Percentiles rank a stretch among this genome's conserved stretches.
Evolutionary conservation across 371 early-diverging fungal species (phyloP).

Genomic region (Syncephalastrum racemosum): DNA sequence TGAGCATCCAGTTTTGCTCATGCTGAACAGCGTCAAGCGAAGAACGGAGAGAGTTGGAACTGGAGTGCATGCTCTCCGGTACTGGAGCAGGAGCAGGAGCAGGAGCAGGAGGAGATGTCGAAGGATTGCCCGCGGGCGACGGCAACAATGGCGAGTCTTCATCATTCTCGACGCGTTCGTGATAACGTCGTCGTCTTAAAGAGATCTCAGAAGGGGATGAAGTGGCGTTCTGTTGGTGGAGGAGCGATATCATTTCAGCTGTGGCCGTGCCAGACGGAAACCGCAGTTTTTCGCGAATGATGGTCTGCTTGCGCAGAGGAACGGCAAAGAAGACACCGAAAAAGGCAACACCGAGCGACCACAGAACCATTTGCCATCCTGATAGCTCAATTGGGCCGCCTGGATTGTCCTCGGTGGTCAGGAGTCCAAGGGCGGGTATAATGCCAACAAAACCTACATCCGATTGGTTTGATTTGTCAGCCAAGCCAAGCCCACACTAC

Average conservation of each 20-base stretch:
- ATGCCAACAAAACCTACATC: slow-evolving; percentile 72
- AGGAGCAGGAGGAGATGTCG: not conserved
- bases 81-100: slow-evolving; percentile 4
- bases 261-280: slow-evolving; percentile 90
- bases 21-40: not conserved
- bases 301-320: slow-evolving; percentile 77
- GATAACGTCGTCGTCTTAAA: not conserved
- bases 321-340: slow-evolving; percentile 92
- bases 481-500: not conserved
- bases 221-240: slow-evolving; percentile 51
- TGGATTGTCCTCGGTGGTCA: slow-evolving; percentile 55
- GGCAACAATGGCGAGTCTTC: slow-evolving; percentile 14
- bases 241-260: slow-evolving; percentile 82
- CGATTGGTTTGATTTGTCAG: not conserved
- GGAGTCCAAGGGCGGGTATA: slow-evolving; percentile 70
- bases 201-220: not conserved
- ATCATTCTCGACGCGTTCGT: slow-evolving; percentile 2
- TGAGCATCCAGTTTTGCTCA: slow-evolving; percentile 55
- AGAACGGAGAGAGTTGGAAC: not conserved
- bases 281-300: slow-evolving; percentile 76
- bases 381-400: slow-evolving; percentile 46
- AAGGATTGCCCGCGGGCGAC: slow-evolving; percentile 3
- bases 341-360: slow-evolving; percentile 83
- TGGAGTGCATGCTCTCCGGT: slow-evolving; percentile 2
- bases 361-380: slow-evolving; percentile 60